Base-by-base conservation (phyloP, 768 basidiomycete species). In the Trametes cinnabarina region DNA sequence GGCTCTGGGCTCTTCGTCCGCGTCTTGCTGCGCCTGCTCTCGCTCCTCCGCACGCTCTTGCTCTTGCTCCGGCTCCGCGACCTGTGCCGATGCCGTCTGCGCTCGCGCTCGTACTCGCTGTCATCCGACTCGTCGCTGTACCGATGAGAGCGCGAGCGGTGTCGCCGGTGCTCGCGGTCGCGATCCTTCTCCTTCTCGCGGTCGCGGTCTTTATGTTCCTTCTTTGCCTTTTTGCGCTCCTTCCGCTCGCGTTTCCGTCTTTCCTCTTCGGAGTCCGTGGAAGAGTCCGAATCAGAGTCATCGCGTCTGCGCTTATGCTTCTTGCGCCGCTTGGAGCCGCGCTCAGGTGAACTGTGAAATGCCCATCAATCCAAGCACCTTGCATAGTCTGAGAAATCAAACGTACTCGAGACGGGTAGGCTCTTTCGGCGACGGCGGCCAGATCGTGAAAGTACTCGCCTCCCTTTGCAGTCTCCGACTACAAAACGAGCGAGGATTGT, bases 361-460 rank as follows among this genome's bases (percentile, higher is more conserved):
- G 42, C 47, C 17, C 15, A 34, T 44, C 55, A 23, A 50, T 43
- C 50, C 7, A 50, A 23, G 25, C 39, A 5, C n/a, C 32, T 12
- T 19, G n/a, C n/a, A n/a, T 47, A 23, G 23, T 57, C 39, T 20
- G 6, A 42, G 23, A 3, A 76, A 85, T 28, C 72, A 89, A 83
- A 82, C 61, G 44, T 72, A 61, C 60, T 61, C 60, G 20, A 57
- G 71, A 35, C 89, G 82, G 35, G 80, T 73, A 53, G 84, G 83
- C 10, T 78, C 82, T 62, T 86, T 87, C 0, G 92, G 92, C 3
- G 92, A 94, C 3, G 84, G 72, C 1, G 92, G 92, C 92, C 92
- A 94, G n/a, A 92, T 77, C 63, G 80, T 79, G 2, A 84, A 69
- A 5, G 76, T 77, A 9, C 73, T 81, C 4, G 64, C 76, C 63